A percentile compares a stretch with the other conserved stretches of the same genome.
phyloP scores from a whole-genome alignment of 805 yeast species.

The Ogataea kodamae region DNA sequence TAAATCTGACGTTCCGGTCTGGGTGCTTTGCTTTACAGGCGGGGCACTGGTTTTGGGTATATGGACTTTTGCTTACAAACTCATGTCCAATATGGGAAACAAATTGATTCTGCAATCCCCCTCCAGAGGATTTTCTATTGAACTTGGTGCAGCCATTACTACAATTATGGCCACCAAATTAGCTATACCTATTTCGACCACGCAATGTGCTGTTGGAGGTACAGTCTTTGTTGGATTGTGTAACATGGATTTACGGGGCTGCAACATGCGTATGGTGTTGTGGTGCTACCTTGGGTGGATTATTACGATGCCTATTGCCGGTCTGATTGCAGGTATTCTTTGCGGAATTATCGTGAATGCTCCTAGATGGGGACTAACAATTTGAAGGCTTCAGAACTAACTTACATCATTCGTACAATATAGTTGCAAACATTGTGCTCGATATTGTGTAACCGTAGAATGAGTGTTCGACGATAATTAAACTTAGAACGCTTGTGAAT shows the following conservation, averaged over 20 bases:
- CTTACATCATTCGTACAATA: too few relatives aligned
- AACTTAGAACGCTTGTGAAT: too few relatives aligned
- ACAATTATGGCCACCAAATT: slow-evolving; percentile 73
- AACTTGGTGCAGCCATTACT: slow-evolving; percentile 74
- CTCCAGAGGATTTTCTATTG: slow-evolving; percentile 72
- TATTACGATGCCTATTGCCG: slow-evolving; percentile 70
- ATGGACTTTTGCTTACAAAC: slow-evolving; percentile 67
- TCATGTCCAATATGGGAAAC: slow-evolving; percentile 71
- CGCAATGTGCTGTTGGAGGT: slow-evolving; percentile 77
- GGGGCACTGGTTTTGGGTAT: slow-evolving; percentile 62
- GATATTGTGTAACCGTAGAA: too few relatives aligned
- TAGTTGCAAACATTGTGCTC: too few relatives aligned
- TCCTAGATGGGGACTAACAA: slow-evolving; percentile 42
- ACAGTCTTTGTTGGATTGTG: slow-evolving; percentile 73
- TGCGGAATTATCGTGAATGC: slow-evolving; percentile 64
- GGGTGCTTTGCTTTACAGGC: slow-evolving; percentile 70
- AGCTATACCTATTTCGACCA: slow-evolving; percentile 70
- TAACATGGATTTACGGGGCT: slow-evolving; percentile 57
- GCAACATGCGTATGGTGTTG: slow-evolving; percentile 73
- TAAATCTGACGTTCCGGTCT: slow-evolving; percentile 61
- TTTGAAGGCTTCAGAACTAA: slow-evolving; percentile 19
- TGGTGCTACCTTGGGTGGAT: slow-evolving; percentile 76
- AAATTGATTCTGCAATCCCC: slow-evolving; percentile 74
- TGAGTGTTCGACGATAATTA: too few relatives aligned
- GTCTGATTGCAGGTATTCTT: slow-evolving; percentile 63